A percentile compares a stretch with the other conserved stretches of the same genome.
Evolutionary conservation across 306 rosid species (phyloP).

Genomic region (Oemleria cerasiformis): DNA sequence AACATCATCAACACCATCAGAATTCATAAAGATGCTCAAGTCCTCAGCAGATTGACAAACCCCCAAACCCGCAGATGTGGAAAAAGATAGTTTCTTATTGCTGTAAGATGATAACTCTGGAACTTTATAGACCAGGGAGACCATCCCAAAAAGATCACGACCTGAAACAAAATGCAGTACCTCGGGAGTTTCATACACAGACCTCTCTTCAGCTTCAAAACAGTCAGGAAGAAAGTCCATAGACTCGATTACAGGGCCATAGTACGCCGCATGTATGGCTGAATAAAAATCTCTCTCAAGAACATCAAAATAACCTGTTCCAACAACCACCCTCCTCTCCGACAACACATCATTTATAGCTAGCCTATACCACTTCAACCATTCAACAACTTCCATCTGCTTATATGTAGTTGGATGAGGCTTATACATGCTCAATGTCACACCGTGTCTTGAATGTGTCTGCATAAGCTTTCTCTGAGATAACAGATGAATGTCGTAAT

Average conservation of each 20-base stretch:
- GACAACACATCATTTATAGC: slow-evolving; percentile 67
- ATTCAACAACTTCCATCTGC: slow-evolving; percentile 90
- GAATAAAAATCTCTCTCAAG: slow-evolving; percentile 88
- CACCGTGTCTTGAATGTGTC: slow-evolving; percentile 38
- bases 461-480: slow-evolving; percentile 60
- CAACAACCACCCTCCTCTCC: slow-evolving; percentile 68
- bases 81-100: slow-evolving; percentile 46
- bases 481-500: slow-evolving; percentile 66
- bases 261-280: slow-evolving; percentile 79
- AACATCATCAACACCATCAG: slow-evolving; percentile 29
- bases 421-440: slow-evolving; percentile 41
- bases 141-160: slow-evolving; percentile 92
- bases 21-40: slow-evolving; percentile 27
- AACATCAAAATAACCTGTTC: slow-evolving; percentile 70
- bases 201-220: slow-evolving; percentile 99
- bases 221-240: slow-evolving; percentile 79
- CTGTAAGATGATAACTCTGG: slow-evolving; percentile 46
- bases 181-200: slow-evolving; percentile 78
- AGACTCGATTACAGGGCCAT: slow-evolving; percentile 78
- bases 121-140: slow-evolving; percentile 48
- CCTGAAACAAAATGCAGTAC: slow-evolving; percentile 94
- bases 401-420: slow-evolving; percentile 39
- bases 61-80: slow-evolving; percentile 35
- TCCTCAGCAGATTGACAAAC: slow-evolving; percentile 32
- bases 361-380: slow-evolving; percentile 82